Base-by-base conservation (phyloP, 768 basidiomycete species). In the Pholiota microspora region DNA sequence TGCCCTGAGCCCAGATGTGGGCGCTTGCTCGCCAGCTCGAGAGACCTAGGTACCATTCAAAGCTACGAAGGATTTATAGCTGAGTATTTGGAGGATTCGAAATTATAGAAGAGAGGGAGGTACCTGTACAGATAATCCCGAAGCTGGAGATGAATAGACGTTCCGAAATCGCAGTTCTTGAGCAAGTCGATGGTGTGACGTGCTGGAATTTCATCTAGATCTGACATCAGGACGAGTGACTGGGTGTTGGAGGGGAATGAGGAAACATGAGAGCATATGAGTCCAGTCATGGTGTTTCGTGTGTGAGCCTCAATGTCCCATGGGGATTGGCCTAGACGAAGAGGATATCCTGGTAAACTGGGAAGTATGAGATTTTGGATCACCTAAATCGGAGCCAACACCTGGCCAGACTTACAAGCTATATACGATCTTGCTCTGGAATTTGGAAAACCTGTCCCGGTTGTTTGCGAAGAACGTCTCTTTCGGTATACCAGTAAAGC, bases 151-250 rank as follows among this genome's bases (percentile, higher is more conserved):
- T 86, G 85, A 18, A 87, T 71, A 18, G 78, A 72, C 21, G 63
- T 57, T 12, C 78, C 78, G 58, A 79, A 83, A 47, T 79, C 77
- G 64, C 83, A 87, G 31, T 69, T 65, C 62, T 75, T 75, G 40
- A 86, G 70, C 3, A 87, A 72, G 32, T 69, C 63, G 13, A 84
- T 62, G 23, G 84, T 80, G 54, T 80, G 76, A 8, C 69, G 67
- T 0, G 79, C 73, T 3, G 83, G 83, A 38, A 87, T 76, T 66
- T 87, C 85, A 62, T 86, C 84, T 10, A 84, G 66, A 63, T 86
- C 84, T 7, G 80, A 79, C 77, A 85, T 83, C 51, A 85, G 65
- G 34, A 85, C 78, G 35, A 85, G 69, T n/a, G 70, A 65, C 38
- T 71, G 60, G 18, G 70, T 71, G 12, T 65, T 49, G 5, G 65